Evolutionary conservation across 148 eudicot genomes (phyloP), one percentile per base, ranked within the genome.

Genomic region (Diospyros kaki): DNA sequence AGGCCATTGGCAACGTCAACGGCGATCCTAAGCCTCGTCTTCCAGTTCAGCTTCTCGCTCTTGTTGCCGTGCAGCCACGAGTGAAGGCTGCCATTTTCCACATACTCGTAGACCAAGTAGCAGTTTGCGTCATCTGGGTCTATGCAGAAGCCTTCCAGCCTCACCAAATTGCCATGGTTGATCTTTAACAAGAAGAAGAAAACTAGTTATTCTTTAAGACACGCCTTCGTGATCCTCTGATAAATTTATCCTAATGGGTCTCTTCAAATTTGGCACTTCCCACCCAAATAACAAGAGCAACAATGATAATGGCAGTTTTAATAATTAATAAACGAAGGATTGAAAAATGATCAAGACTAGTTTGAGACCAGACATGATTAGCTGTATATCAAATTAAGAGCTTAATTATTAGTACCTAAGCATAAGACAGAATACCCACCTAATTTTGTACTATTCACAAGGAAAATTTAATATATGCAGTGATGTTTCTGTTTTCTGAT

Each of bases 1-100:
- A 94, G 97, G 50, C 98, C 96, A 14, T 90, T 94, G 18, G 98
- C 96, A 3, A 94, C 86, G 71, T 94, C 98, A 15, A 89, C 74
- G 39, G 97, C 93, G 1, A 94, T 86, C 66, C 93, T 80, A 14
- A 94, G 64, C 72, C 97, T 77, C 43, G 85, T 78, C 84, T 83
- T 94, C 97, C 98, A 94, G 65, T 77, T 91, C 2, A 90, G 71
- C 6, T 81, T 87, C 4, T 79, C 80, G 41, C 48, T 62, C 52
- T 79, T 79, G 71, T 81, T 76, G 7, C 81, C 86, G 28, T 92
- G 97, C 6, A 94, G 77, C 91, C 90, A 85, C 5, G 96, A 84
- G 64, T 83, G 51, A n/a, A 94, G 93, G 41, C 96, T 92, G 18
- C 97, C 96, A 46, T 90, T 94, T 72, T 94, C 93, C 1, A 92